These are phyloP conservation scores for Barnettozyma wickerhamii DNA, from an alignment of 805 yeast genomes.

Conservation along the genomic window DNA sequence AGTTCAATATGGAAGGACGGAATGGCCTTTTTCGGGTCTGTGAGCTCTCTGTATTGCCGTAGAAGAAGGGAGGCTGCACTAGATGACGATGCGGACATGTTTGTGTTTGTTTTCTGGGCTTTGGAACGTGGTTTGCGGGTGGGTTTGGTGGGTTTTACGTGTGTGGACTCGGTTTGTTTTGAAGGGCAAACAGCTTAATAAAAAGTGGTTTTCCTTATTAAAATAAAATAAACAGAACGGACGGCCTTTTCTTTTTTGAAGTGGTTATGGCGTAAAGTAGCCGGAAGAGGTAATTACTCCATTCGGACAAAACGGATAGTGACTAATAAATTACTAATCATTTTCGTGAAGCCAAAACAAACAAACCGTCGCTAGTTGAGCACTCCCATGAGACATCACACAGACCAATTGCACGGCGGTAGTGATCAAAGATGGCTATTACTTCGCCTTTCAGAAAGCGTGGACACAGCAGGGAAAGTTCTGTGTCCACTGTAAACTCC, in stretches of 20 bases:
- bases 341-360: not conserved
- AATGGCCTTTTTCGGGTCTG: slow-evolving; percentile 84
- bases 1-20: slow-evolving; percentile 68
- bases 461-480: slow-evolving; percentile 15
- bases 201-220: not conserved
- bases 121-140: not conserved
- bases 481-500: slow-evolving; percentile 24
- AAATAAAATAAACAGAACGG: no score
- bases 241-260: no score
- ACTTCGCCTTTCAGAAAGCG: slow-evolving; percentile 32
- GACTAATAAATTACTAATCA: no score
- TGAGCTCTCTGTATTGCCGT: slow-evolving; percentile 91
- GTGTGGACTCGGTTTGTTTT: slow-evolving; percentile 1
- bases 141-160: not conserved
- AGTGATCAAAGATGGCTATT: slow-evolving; percentile 22
- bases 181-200: not conserved
- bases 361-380: not conserved
- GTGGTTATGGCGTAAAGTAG: not conserved
- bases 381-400: not conserved
- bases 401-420: not conserved
- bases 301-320: no score
- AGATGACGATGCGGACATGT: slow-evolving; percentile 16
- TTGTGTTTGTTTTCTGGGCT: not conserved
- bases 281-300: not conserved
- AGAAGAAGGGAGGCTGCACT: slow-evolving; percentile 78